These are phyloP conservation scores for Beta vulgaris DNA, from an alignment of 148 eudicot species.

Conservation along the genomic window DNA sequence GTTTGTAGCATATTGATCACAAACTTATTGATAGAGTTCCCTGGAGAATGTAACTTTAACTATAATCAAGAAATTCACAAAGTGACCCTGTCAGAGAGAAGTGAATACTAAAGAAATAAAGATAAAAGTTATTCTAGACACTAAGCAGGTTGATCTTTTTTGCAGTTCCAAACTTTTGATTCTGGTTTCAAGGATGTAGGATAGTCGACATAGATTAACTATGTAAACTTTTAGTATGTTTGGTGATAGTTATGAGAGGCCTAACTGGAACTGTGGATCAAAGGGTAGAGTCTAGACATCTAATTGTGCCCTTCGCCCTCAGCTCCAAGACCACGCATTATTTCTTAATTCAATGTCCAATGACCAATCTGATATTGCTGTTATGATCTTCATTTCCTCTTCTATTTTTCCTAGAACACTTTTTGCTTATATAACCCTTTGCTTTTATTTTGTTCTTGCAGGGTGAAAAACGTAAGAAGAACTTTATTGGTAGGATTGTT, in stretches of 20 bases:
- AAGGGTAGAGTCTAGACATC: background rate
- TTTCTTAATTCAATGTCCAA: background rate
- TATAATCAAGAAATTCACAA: too few relatives aligned
- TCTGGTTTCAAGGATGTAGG: background rate
- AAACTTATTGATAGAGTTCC: too few relatives aligned
- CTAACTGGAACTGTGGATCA: background rate
- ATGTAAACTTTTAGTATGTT: background rate
- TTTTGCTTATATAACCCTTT: background rate
- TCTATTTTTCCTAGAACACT: background rate
- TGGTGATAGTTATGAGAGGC: background rate
- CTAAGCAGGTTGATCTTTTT: background rate
- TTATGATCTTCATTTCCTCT: background rate
- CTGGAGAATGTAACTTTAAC: too few relatives aligned
- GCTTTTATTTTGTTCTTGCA: constrained; percentile 3
- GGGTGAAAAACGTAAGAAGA: constrained; percentile 34
- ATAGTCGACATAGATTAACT: background rate
- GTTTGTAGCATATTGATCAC: too few relatives aligned
- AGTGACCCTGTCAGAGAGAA: too few relatives aligned
- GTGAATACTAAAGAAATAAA: too few relatives aligned
- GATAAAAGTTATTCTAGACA: too few relatives aligned
- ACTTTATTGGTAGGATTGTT: constrained; percentile 39
- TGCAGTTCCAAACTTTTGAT: background rate
- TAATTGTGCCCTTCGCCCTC: background rate
- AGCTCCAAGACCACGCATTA: background rate
- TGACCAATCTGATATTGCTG: background rate